A percentile compares a stretch with the other conserved stretches of the same genome.
Evolutionary conservation across 345 rosid genomes (phyloP).

Genomic region (Gynandropsis gynandra): DNA sequence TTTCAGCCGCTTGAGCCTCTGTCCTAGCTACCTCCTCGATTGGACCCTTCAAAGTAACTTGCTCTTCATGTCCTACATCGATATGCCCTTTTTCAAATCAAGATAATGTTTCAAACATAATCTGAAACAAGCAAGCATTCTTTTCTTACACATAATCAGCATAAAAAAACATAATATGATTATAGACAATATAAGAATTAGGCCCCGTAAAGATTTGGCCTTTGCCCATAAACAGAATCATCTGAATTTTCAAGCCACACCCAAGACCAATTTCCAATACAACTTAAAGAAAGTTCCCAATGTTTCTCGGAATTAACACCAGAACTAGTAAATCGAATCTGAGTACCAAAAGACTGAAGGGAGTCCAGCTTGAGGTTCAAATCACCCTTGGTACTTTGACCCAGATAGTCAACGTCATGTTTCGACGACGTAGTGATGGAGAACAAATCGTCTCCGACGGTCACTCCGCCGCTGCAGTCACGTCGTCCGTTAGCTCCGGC

Average conservation of each 20-base stretch:
- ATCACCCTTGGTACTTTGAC: slow-evolving; percentile 92
- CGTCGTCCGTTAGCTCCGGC: slow-evolving; percentile 23
- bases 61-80: slow-evolving; percentile 41
- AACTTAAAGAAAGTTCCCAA: neutral
- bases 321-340: slow-evolving; percentile 1
- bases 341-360: slow-evolving; percentile 36
- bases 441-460: slow-evolving; percentile 49
- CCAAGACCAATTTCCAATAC: slow-evolving; percentile 7
- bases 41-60: slow-evolving; percentile 65
- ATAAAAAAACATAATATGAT: neutral
- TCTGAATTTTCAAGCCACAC: neutral
- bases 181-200: no score
- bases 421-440: slow-evolving; percentile 59
- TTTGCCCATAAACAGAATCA: neutral
- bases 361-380: slow-evolving; percentile 69
- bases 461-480: slow-evolving; percentile 9
- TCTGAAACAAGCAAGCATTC: slow-evolving; percentile 15
- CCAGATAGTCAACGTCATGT: slow-evolving; percentile 74
- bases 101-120: neutral
- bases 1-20: slow-evolving; percentile 68
- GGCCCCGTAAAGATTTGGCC: neutral
- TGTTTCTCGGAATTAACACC: neutral
- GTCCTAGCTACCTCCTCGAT: slow-evolving; percentile 81
- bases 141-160: neutral
- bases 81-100: slow-evolving; percentile 8